A percentile compares a stretch with the other conserved stretches of the same genome.
phyloP scores from a whole-genome alignment of 192 early-diverging fungal genomes.

The Lobosporangium transversale region DNA sequence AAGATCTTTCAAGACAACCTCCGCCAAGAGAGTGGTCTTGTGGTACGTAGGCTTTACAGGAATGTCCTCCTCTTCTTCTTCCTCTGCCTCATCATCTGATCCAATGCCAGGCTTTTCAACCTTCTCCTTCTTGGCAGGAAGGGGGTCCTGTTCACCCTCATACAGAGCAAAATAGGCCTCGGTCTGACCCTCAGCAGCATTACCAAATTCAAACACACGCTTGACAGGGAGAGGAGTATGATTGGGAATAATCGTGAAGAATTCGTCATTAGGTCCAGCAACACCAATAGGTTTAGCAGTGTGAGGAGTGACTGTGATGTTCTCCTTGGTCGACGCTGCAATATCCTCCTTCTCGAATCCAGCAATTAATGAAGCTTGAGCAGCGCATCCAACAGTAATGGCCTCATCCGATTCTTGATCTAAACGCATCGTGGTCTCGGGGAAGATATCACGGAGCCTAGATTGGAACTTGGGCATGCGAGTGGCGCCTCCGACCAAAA shows the following conservation, averaged over 20 bases:
- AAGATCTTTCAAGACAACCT: constrained; percentile 70
- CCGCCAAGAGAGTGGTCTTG: constrained; percentile 66
- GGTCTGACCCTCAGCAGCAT: constrained; percentile 69
- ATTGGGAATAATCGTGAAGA: constrained; percentile 82
- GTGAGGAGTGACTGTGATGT: constrained; percentile 65
- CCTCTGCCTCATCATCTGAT: constrained; percentile 62
- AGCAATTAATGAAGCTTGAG: constrained; percentile 83
- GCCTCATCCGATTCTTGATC: constrained; percentile 96
- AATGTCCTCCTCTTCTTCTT: constrained; percentile 63
- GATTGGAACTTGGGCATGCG: constrained; percentile 89
- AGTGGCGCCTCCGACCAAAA: constrained; percentile 89
- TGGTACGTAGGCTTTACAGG: constrained; percentile 52
- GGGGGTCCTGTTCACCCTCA: constrained; percentile 77
- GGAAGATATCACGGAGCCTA: constrained; percentile 79
- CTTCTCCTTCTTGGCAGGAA: constrained; percentile 55
- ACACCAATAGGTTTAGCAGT: constrained; percentile 83
- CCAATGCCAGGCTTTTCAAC: constrained; percentile 57
- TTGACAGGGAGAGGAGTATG: constrained; percentile 88
- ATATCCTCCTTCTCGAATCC: constrained; percentile 71
- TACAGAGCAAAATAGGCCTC: constrained; percentile 84
- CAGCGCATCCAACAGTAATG: constrained; percentile 88
- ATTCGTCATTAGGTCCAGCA: constrained; percentile 72
- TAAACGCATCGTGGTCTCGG: constrained; percentile 73
- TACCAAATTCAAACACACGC: constrained; percentile 77
- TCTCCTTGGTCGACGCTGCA: constrained; percentile 59